Base-by-base conservation (phyloP, 768 basidiomycete species). In the Termitomyces sp. region DNA sequence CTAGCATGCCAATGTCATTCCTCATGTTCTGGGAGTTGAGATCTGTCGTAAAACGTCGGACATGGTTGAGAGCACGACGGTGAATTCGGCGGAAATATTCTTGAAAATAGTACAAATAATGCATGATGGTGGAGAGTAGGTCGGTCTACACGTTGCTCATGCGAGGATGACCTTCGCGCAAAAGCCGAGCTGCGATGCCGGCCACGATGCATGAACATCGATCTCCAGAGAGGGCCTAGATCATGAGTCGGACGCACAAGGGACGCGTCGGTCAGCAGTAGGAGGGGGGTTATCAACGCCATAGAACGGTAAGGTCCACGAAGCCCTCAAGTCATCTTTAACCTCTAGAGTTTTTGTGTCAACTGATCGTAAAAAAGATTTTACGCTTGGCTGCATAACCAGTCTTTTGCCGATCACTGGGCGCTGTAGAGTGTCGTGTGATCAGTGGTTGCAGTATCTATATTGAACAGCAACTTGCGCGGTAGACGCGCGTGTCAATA, bases 1-100 rank as follows among this genome's bases (percentile, higher is more conserved):
- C 82, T 66, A 94, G 83, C 57, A 77, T 72, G 68, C 82, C 82
- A 57, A 93, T 79, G 71, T 91, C 90, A 69, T 80, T 82, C 57
- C 81, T 77, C 79, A 89, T 88, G 24, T 79, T 72, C 69, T 85
- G 85, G 55, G 82, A 77, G 7, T 79, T 79, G 34, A 82, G 78
- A 60, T 79, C 79, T 13, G 79, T 81, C 6, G 76, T 66, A 37
- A 71, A 64, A 44, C 71, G 72, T 59, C 73, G 73, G 48, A 76
- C 63, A 59, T 76, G 77, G 75, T 79, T 86, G 32, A 56, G 44
- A 50, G 58, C 57, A 33, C 72, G 75, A 57, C 73, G 76, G 32
- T 43, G 65, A 49, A 64, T 53, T 27, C 57, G 46, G 42, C 74
- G 75, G 54, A 81, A 70, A 49, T 67, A 67, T 56, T 73, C 67